phyloP scores from a whole-genome alignment of 2,329 filamentous ascomycete species.

The Fusarium decemcellulare region DNA sequence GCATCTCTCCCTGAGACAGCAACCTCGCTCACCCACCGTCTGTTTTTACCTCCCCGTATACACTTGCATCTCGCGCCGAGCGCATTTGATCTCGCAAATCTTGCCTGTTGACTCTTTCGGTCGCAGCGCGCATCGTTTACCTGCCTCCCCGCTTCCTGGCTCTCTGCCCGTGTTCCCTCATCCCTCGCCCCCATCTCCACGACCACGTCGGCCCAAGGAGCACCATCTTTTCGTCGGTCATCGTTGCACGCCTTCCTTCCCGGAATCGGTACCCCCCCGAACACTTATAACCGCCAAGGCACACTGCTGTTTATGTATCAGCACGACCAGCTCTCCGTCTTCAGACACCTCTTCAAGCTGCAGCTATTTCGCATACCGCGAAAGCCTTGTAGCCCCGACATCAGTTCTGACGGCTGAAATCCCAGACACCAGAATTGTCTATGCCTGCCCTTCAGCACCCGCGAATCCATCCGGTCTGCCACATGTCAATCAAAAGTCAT shows the following conservation, averaged over 20 bases:
- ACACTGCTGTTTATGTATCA: slow-evolving; percentile 94
- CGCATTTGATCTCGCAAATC: slow-evolving; percentile 32
- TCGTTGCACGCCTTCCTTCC: slow-evolving; percentile 24
- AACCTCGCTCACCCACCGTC: slow-evolving; percentile 34
- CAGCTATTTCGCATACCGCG: slow-evolving; percentile 96
- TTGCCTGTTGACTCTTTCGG: slow-evolving; percentile 46
- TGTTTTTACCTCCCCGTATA: slow-evolving; percentile 9
- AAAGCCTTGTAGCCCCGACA: slow-evolving; percentile 92
- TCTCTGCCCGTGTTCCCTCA: slow-evolving; percentile 10
- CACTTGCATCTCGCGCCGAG: slow-evolving; percentile 33
- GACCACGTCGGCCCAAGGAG: slow-evolving; percentile 32
- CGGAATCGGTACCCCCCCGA: slow-evolving; percentile 43
- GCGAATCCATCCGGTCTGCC: slow-evolving; percentile 64
- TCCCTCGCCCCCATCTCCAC: slow-evolving; percentile 19
- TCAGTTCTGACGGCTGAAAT: slow-evolving; percentile 93
- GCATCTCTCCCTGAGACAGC: slow-evolving; percentile 44
- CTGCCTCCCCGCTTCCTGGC: slow-evolving; percentile 22
- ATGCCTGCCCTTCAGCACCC: slow-evolving; percentile 69
- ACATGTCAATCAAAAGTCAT: slow-evolving; percentile 69
- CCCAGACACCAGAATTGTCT: slow-evolving; percentile 61
- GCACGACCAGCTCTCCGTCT: slow-evolving; percentile 91
- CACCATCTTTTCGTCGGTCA: slow-evolving; percentile 26
- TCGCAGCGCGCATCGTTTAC: slow-evolving; percentile 45
- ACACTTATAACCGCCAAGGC: slow-evolving; percentile 51
- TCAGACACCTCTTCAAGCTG: slow-evolving; percentile 97